Percentiles rank a stretch among this genome's conserved stretches.
phyloP scores from a whole-genome alignment of 768 basidiomycete species.

The Trametes maxima region DNA sequence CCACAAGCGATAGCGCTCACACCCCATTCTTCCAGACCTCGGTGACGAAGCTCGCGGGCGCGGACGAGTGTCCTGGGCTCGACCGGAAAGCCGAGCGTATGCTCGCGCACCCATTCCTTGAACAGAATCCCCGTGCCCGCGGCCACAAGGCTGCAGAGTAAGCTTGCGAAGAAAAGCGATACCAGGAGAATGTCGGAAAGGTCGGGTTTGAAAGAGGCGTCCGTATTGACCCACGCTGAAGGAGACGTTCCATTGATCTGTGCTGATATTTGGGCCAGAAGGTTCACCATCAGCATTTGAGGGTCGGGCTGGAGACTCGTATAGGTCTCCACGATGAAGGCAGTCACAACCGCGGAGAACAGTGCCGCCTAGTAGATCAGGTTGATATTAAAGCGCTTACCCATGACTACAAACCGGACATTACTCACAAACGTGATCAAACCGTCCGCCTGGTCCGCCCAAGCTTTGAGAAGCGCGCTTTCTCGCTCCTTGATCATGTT shows the following conservation, averaged over 20 bases:
- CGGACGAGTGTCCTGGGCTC: constrained; percentile 1
- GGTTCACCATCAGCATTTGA: background rate
- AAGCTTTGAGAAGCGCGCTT: background rate
- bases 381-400: background rate
- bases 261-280: constrained; percentile 4
- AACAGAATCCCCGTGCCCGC: constrained; percentile 11
- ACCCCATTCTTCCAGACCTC: background rate
- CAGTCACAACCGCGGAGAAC: background rate
- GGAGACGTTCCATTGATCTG: background rate
- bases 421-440: constrained; percentile 12
- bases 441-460: constrained; percentile 9
- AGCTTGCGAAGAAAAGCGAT: constrained; percentile 10
- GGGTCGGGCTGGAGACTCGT: background rate
- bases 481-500: background rate
- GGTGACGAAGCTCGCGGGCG: constrained; percentile 54
- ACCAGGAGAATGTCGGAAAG: constrained; percentile 1
- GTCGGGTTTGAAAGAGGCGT: background rate
- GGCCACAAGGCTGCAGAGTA: constrained; percentile 9
- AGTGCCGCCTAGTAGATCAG: background rate
- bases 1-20: too few relatives aligned
- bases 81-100: constrained; percentile 2
- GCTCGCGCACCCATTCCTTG: constrained; percentile 17
- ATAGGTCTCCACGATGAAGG: background rate
- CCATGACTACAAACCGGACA: too few relatives aligned
- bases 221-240: too few relatives aligned